Evolutionary conservation across 176 grass and related monocot genomes (phyloP), one percentile per base, ranked within the genome.

Genomic region (Aegilops speltoides): DNA sequence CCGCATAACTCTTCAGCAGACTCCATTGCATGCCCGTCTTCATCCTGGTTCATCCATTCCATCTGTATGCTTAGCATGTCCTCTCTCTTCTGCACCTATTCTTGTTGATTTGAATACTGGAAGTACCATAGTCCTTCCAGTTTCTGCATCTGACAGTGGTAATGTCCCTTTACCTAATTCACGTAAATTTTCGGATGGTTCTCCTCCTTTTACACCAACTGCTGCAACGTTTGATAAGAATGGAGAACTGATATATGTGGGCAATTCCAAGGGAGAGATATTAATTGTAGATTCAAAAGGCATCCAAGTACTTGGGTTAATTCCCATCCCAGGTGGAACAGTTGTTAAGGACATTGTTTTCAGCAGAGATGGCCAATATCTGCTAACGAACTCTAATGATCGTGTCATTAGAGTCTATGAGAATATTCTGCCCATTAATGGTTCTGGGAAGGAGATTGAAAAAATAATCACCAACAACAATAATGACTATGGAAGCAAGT

Each of bases 331-430:
- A 76, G 92, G 94, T 43, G 92, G 89, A 48, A 87, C 92, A 43
- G 91, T 96, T 43, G 94, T 99, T 81, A 99, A 99, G 84, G 97
- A 99, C 86, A 94, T 99, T 83, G 90, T 90, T 87, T 96, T 99
- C 81, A 96, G 94, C 83, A 85, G 92, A 76, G 93, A 91, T 73
- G 94, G 97, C 19, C 92, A 91, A 80, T 99, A 94, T 89, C 87
- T 96, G 26, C 83, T 99, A 46, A 94, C 97, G 5, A 99, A 99
- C 82, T 99, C 97, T 76, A 99, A 96, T 85, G 97, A 99, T 87
- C 87, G 97, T 62, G 94, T 99, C 60, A 96, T 96, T 82, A 93
- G 97, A 89, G 90, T 99, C 41, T 99, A 91, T 77, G 80, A 89
- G 63, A 99, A 96, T 85, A 78, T 93, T 79, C 87, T 99, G 19